Evolutionary conservation across 768 basidiomycete genomes (phyloP), one percentile per base, ranked within the genome.

Genomic region (Podaxis sp.): DNA sequence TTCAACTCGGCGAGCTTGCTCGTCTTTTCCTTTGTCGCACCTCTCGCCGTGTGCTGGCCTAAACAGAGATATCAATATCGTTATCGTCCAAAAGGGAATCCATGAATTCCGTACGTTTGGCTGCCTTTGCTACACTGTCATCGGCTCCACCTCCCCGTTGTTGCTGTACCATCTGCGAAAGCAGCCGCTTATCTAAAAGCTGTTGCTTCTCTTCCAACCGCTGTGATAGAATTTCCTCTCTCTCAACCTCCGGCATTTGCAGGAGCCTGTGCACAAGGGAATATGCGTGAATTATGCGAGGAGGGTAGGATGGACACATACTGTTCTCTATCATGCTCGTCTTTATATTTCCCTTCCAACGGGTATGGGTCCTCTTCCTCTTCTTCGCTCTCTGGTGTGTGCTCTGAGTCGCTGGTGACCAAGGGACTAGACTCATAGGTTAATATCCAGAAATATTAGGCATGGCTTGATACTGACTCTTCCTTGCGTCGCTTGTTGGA

Each of bases 331-430:
- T 98, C 96, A 11, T 77, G 81, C 66, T 93, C 93, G 68, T 97
- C 88, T 61, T 82, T 82, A 69, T 91, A 98, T 72, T 93, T 92
- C 53, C 93, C 94, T 67, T 98, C 96, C 11, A 97, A 76, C 0
- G 94, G 95, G 70, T 93, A 98, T 3, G 87, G 87, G 65, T 92
- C 88, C 14, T 71, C 69, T 4, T 78, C 80, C 32, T 81, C 82
- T 58, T 82, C 84, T 66, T 90, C 89, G 62, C 84, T 88, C 66
- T 90, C 89, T 10, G 81, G 79, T 21, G 74, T 81, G 42, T 82
- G 85, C 16, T 87, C 85, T 36, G 82, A 82, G 35, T 81, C 77
- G 36, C 72, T 73, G 54, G 74, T 73, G 67, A 72, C 75, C 62
- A 60, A 56, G 58, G 48, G 16, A 50, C 55, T 62, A 16, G 25